These are phyloP conservation scores for Murraya koenigii DNA, from an alignment of 345 rosid genomes.

Conservation along the genomic window DNA sequence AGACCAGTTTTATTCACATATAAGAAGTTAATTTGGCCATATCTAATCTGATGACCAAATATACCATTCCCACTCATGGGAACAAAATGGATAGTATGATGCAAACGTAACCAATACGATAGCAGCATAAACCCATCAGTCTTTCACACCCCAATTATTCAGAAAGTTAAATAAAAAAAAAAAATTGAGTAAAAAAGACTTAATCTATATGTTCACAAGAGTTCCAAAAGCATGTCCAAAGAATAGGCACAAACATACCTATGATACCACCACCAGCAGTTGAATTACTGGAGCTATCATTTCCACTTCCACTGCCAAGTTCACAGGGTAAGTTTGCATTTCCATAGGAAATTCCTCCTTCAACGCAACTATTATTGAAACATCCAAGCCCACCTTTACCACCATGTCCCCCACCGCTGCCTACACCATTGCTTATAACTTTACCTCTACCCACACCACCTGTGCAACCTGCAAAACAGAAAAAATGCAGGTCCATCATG, in stretches of 20 bases:
- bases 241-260: constrained; percentile 41
- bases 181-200: neutral
- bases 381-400: constrained; percentile 89
- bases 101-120: neutral
- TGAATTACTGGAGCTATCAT: constrained; percentile 49
- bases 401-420: constrained; percentile 99
- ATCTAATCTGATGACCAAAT: neutral
- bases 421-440: constrained; percentile 60
- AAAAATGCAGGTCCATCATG: constrained; percentile 9
- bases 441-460: constrained; percentile 91
- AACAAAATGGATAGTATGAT: neutral
- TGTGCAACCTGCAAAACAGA: constrained; percentile 69
- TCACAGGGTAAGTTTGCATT: constrained; percentile 86
- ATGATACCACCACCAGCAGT: constrained; percentile 94
- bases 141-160: neutral
- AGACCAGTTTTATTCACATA: constrained; percentile 9
- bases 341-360: constrained; percentile 90
- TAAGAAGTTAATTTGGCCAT: neutral
- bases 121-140: neutral
- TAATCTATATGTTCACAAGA: neutral
- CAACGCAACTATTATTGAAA: constrained; percentile 53
- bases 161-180: neutral
- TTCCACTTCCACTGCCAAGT: constrained; percentile 99
- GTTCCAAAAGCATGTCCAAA: neutral
- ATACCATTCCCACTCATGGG: neutral